phyloP scores from a whole-genome alignment of 179 eudicot species.

The Actinidia arguta region DNA sequence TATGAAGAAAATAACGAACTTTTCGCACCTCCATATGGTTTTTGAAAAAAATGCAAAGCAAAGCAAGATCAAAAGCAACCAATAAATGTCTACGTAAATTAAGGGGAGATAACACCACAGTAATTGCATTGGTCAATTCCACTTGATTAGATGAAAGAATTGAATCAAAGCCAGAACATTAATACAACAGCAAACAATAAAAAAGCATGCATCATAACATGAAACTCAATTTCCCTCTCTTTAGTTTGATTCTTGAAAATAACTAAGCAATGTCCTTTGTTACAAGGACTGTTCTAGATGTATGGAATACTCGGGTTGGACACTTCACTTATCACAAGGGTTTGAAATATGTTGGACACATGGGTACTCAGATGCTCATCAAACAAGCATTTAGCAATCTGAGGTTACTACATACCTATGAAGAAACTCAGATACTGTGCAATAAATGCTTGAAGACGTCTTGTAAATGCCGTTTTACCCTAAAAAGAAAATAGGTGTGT shows the following conservation, averaged over 20 bases:
- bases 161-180: not conserved
- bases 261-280: not conserved
- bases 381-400: no score
- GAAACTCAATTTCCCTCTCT: not conserved
- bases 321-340: no score
- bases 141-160: not conserved
- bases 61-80: conserved; percentile 8
- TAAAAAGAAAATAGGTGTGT: no score
- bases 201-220: not conserved
- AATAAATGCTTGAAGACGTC: no score
- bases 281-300: no score
- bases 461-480: no score
- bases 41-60: not conserved
- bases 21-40: no score
- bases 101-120: not conserved
- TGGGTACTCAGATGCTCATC: no score
- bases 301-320: no score
- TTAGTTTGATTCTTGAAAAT: not conserved
- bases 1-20: not conserved
- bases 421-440: no score
- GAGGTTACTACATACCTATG: no score
- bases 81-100: not conserved
- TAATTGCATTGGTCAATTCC: not conserved
- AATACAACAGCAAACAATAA: not conserved
- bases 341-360: no score